Evolutionary conservation across 805 yeast genomes (phyloP).

Genomic region (Hanseniaspora clermontiae): DNA sequence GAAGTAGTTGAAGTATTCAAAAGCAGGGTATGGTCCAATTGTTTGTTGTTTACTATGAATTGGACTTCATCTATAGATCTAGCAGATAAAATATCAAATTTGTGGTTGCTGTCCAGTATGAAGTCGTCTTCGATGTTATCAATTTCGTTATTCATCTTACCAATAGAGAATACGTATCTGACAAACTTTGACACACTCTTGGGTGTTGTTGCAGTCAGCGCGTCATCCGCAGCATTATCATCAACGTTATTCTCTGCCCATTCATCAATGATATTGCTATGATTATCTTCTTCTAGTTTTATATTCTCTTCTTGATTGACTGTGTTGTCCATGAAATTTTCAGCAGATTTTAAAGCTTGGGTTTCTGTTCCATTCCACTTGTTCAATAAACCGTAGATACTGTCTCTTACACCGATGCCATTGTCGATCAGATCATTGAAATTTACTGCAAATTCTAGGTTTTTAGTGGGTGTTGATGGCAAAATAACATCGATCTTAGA

Average conservation of each 20-base stretch:
- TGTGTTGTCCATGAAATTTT: background rate
- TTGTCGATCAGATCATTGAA: slow-evolving; percentile 17
- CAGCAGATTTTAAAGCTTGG: background rate
- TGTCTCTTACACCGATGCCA: slow-evolving; percentile 2
- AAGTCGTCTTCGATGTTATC: slow-evolving; percentile 9
- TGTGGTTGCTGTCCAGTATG: slow-evolving; percentile 18
- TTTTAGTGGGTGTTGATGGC: slow-evolving; percentile 60
- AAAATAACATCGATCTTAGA: slow-evolving; percentile 35
- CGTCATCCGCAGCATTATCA: background rate
- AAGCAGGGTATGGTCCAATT: slow-evolving; percentile 1
- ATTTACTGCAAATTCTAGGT: slow-evolving; percentile 34
- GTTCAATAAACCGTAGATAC: slow-evolving; percentile 10
- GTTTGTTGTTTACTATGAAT: slow-evolving; percentile 37
- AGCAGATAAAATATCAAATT: slow-evolving; percentile 56
- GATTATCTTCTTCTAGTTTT: background rate
- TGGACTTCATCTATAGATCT: slow-evolving; percentile 60
- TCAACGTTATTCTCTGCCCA: too few relatives aligned
- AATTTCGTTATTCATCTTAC: slow-evolving; percentile 20
- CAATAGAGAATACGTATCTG: slow-evolving; percentile 27
- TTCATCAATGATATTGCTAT: background rate
- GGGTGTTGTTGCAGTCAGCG: background rate
- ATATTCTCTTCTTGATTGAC: background rate
- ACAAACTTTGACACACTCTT: slow-evolving; percentile 27
- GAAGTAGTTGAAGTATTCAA: background rate
- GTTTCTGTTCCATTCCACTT: slow-evolving; percentile 11